A percentile compares a stretch with the other conserved stretches of the same genome.
phyloP scores from a whole-genome alignment of 75 land plant species.

The Cunninghamia lanceolata region DNA sequence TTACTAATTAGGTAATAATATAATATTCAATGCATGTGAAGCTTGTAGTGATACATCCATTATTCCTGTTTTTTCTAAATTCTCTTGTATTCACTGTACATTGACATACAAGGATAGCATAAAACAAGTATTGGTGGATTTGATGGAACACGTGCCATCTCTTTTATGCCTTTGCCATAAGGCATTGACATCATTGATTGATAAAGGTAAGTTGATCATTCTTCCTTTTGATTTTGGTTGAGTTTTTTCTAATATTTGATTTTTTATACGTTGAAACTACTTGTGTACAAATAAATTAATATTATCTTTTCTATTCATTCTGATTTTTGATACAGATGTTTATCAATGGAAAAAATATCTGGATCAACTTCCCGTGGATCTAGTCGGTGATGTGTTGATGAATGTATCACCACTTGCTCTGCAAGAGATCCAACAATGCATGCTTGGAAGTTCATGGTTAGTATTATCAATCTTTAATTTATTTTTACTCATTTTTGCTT shows the following conservation, averaged over 20 bases:
- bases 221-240: neutral
- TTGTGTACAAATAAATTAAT: neutral
- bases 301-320: neutral
- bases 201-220: neutral
- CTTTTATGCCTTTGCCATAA: constrained; percentile 2
- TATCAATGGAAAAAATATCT: constrained; percentile 1
- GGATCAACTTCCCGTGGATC: constrained; percentile 3
- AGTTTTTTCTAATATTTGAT: neutral
- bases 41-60: neutral
- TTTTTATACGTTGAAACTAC: neutral
- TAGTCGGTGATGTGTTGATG: neutral
- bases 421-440: constrained; percentile 1
- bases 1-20: neutral
- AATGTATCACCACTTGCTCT: neutral
- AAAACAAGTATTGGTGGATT: neutral
- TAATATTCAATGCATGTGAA: neutral
- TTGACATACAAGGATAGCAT: neutral
- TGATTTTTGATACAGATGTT: constrained; percentile 5
- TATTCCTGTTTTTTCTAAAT: neutral
- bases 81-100: neutral
- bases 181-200: neutral
- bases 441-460: neutral
- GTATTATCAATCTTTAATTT: neutral
- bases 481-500: neutral
- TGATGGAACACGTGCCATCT: neutral